Percentiles rank a stretch among this genome's conserved stretches.
Conservation (phyloP, 2,329 filamentous ascomycete species). For the Pyrenochaeta sp. region DNA sequence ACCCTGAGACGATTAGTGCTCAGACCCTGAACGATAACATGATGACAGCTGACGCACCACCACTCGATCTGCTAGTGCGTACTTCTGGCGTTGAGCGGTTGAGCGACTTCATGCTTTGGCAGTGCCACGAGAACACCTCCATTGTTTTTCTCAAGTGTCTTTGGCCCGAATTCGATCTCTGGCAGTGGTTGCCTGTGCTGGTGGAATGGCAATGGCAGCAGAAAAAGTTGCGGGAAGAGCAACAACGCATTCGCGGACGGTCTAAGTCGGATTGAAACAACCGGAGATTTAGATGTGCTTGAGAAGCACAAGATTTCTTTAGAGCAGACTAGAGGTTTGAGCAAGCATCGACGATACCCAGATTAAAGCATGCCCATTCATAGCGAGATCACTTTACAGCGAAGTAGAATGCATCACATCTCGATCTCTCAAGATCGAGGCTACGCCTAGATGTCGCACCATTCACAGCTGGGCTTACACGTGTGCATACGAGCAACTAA, state of each 20-base stretch:
- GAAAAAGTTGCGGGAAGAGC: slow-evolving; percentile 53
- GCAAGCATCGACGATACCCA: slow-evolving; percentile 37
- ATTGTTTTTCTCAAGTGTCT: slow-evolving; percentile 91
- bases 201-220: slow-evolving; percentile 83
- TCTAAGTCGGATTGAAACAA: slow-evolving; percentile 35
- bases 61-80: slow-evolving; percentile 87
- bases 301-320: slow-evolving; percentile 4
- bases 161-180: slow-evolving; percentile 96
- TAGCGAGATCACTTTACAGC: slow-evolving; percentile 22
- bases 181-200: slow-evolving; percentile 90
- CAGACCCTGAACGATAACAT: slow-evolving; percentile 85
- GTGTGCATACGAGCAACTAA: slow-evolving; percentile 20
- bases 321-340: slow-evolving; percentile 16
- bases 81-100: slow-evolving; percentile 92
- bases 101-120: slow-evolving; percentile 99
- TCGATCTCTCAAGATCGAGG: slow-evolving; percentile 13
- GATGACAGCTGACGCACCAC: slow-evolving; percentile 85
- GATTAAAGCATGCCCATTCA: slow-evolving; percentile 29
- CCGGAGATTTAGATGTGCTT: slow-evolving; percentile 6
- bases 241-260: slow-evolving; percentile 42
- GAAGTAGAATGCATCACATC: slow-evolving; percentile 20
- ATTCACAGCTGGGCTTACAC: slow-evolving; percentile 6
- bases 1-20: slow-evolving; percentile 86
- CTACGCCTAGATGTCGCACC: slow-evolving; percentile 4
- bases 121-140: slow-evolving; percentile 90